Evolutionary conservation across 169 alveolate species (phyloP).

Genomic region (Cryptosporidium canis): DNA sequence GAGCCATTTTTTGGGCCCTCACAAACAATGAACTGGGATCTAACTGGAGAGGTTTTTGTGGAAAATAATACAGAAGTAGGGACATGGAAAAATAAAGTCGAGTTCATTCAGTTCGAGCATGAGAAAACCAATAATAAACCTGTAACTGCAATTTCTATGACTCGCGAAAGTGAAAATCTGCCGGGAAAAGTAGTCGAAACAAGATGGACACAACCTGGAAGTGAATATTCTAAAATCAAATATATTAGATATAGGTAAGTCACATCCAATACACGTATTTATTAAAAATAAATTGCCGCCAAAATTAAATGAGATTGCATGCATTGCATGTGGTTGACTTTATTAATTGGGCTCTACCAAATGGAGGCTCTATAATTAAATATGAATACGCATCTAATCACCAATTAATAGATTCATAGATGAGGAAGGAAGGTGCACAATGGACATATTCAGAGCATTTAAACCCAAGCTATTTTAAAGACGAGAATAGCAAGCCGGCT

Average conservation of each 20-base stretch:
- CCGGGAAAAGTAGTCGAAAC: constrained; percentile 24
- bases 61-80: constrained; percentile 61
- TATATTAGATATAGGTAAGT: constrained; percentile 70
- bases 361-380: background rate
- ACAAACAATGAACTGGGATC: constrained; percentile 57
- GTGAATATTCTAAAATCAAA: background rate
- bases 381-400: background rate
- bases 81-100: constrained; percentile 38
- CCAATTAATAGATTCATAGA: background rate
- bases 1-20: constrained; percentile 68
- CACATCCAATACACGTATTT: background rate
- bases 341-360: background rate
- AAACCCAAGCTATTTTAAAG: constrained; percentile 5
- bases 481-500: background rate
- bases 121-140: constrained; percentile 9
- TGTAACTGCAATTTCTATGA: constrained; percentile 20
- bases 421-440: background rate
- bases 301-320: background rate
- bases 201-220: constrained; percentile 55
- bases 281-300: background rate
- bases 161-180: constrained; percentile 29
- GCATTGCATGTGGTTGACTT: background rate
- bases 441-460: constrained; percentile 59
- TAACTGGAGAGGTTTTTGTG: constrained; percentile 6
- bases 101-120: constrained; percentile 38